Base-by-base conservation (phyloP, 768 basidiomycete genomes). In the Scleroderma citrinum region DNA sequence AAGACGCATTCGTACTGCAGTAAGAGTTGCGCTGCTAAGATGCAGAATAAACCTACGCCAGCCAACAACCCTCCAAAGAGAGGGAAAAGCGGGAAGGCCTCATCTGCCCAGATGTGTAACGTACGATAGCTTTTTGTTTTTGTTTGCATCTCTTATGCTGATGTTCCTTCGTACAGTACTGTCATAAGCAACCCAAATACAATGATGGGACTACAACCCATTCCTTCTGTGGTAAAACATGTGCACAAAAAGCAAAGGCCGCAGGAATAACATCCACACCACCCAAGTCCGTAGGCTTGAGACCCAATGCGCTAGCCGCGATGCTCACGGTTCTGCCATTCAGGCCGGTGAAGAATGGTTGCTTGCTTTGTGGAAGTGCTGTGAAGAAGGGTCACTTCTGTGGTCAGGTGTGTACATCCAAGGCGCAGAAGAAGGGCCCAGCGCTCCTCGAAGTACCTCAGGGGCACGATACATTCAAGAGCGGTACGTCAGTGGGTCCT, bases 371-470 rank as follows among this genome's bases (percentile, higher is more conserved):
- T 58, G 70, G 76, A n/a, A 73, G 76, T 55, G 71, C 71, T 8
- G 71, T 73, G 16, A 84, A 83, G 58, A 75, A 78, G 50, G 80
- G 81, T 12, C 76, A 83, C 57, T 86, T 86, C 60, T 86, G 84
- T 56, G 61, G 76, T 49, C 71, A 75, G 56, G 61, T 69, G 2
- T 86, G 84, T 58, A 67, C 68, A 43, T 75, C 78, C 20, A 73
- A 77, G 53, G 81, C 74, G 3, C 78, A 76, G 55, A 72, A 71
- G 57, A 75, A 64, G 50, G 81, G 77, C 0, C 81, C 82, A 3
- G 69, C 71, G 55, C 58, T 86, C 41, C 59, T 86, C 3, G 83
- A 85, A 52, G 77, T 85, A 14, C 82, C 78, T 23, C 63, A 62
- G 21, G 74, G 71, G 10, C 82, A 86, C 60, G 71, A 71, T 20